Base-by-base conservation (phyloP, 495 filamentous ascomycete species). In the Daldinia caldariorum region DNA sequence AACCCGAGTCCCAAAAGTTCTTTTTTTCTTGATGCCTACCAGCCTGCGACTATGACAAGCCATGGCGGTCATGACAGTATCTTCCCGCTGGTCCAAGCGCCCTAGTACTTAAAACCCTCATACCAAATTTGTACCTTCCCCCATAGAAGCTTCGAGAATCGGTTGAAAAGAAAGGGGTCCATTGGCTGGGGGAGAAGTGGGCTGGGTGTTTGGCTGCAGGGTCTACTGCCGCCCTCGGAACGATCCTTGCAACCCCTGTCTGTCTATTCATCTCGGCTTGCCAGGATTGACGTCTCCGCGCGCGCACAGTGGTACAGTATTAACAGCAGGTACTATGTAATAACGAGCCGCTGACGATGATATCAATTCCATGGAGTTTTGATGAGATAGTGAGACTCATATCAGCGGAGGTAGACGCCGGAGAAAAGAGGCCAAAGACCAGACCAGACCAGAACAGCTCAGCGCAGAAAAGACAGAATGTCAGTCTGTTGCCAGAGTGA, bases 111-210 rank as follows among this genome's bases (percentile, higher is more conserved):
- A 34, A 26, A 43, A 53, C 49, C 53, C 63, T 67, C 62, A 71
- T 64, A 71, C 67, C 69, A 71, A 63, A 63, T 58, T 32, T 63
- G 59, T 63, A 57, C 50, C n/a, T 55, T 56, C 71, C 58, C 79
- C 79, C 81, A 83, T 79, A 79, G 81, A 83, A 83, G 69, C 47
- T 83, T 83, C 81, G 77, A 79, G 81, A 83, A 83, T 74, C 63
- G 67, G 61, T 58, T 34, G 58, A 63, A 47, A 31, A 58, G 54
- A 69, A 60, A 58, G 67, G 57, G 38, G 39, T 39, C 58, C 57
- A 70, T 70, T 70, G 65, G 72, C 60, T 66, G 70, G 56, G 56
- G 18, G 39, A 58, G 58, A 54, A 54, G 63, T 50, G 55, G 63
- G 63, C 55, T 57, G 6, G 13, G 55, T 65, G 63, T 58, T 63